Evolutionary conservation across 129 eudicot species (phyloP).

Genomic region (Mikania micrantha): DNA sequence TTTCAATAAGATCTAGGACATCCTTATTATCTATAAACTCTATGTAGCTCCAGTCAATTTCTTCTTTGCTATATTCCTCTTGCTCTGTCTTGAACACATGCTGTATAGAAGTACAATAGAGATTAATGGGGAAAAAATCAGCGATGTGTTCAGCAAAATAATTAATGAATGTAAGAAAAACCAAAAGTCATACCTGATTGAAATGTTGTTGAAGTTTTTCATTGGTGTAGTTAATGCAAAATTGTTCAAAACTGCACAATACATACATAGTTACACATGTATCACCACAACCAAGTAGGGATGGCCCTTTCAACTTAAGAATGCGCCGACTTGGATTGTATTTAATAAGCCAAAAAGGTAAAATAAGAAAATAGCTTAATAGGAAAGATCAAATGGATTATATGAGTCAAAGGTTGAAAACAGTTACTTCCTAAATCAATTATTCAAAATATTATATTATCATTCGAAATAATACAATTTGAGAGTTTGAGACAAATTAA

Average conservation of each 20-base stretch:
- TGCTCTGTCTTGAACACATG: constrained; percentile 96
- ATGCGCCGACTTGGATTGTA: not conserved
- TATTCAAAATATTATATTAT: not conserved
- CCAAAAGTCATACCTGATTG: constrained; percentile 59
- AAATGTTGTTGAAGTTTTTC: constrained; percentile 98
- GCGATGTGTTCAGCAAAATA: not conserved
- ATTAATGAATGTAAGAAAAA: constrained; percentile 10
- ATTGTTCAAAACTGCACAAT: constrained; percentile 92
- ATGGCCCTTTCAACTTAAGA: not conserved
- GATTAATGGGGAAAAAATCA: not conserved
- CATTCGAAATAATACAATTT: not conserved
- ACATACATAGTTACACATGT: constrained; percentile 7
- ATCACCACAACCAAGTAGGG: constrained; percentile 10
- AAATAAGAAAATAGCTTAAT: not conserved
- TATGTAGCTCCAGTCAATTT: constrained; percentile 98
- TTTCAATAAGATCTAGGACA: constrained; percentile 94
- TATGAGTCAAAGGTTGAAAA: not conserved
- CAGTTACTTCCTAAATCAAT: not conserved
- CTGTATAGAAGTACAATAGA: constrained; percentile 40
- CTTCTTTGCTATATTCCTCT: constrained; percentile 95
- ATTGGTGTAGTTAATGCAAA: constrained; percentile 92
- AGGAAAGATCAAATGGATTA: not conserved
- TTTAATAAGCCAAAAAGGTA: not conserved
- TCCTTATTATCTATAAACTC: constrained; percentile 97
- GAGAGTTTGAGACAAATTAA: not conserved